Conservation (phyloP, 257 asterid species). For the Solanum okadae region DNA sequence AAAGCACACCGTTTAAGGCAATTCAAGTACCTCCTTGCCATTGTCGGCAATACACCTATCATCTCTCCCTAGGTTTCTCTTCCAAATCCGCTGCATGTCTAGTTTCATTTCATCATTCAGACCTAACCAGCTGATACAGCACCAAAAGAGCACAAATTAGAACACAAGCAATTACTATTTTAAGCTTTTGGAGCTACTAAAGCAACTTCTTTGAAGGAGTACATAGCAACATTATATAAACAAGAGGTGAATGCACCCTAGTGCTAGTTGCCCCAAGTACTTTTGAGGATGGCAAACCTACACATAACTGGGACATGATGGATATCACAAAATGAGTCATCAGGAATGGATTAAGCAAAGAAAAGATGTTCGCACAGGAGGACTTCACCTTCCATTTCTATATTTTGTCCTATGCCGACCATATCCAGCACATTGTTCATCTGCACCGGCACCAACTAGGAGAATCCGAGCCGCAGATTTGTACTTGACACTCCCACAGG, state of each 20-base stretch:
- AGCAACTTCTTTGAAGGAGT: background rate
- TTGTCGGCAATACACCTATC: slow-evolving; percentile 89
- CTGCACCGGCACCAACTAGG: slow-evolving; percentile 95
- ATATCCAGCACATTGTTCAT: slow-evolving; percentile 98
- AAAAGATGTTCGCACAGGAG: background rate
- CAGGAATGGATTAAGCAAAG: background rate
- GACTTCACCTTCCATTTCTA: slow-evolving; percentile 57
- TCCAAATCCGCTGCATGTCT: slow-evolving; percentile 98
- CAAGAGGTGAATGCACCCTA: background rate
- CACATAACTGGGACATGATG: background rate
- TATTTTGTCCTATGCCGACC: slow-evolving; percentile 93
- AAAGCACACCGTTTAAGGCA: background rate
- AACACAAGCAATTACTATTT: background rate
- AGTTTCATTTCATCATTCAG: slow-evolving; percentile 86
- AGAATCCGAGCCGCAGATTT: slow-evolving; percentile 74
- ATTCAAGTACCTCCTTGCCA: slow-evolving; percentile 68
- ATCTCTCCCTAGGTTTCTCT: slow-evolving; percentile 95
- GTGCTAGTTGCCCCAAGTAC: background rate
- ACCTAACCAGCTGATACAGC: slow-evolving; percentile 61
- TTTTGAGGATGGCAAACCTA: background rate
- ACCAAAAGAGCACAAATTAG: background rate
- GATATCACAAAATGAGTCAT: background rate
- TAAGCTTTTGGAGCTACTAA: background rate
- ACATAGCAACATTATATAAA: background rate
- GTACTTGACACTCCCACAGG: slow-evolving; percentile 32